Base-by-base conservation (phyloP, 2,329 filamentous ascomycete species). In the Chrysosporium keratinophilum region DNA sequence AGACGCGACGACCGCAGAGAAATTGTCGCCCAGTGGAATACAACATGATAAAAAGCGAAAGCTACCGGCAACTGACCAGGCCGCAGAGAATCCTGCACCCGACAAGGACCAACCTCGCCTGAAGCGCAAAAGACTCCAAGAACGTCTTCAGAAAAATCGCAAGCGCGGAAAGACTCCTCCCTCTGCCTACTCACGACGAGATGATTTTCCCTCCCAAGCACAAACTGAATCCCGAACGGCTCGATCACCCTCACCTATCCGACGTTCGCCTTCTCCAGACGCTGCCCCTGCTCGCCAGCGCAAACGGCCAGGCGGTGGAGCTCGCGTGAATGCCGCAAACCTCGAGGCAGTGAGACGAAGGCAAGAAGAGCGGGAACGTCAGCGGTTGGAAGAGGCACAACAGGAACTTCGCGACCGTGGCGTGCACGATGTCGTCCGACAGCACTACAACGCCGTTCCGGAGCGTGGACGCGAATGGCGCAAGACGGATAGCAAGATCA, bases 381-480 rank as follows among this genome's bases (percentile, higher is more conserved):
- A 70, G 40, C 63, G 66, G 54, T 63, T 66, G 56, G 65, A 67
- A 50, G 70, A 72, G 44, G 67, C 68, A 1, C 62, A 68, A 57
- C 64, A 61, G 20, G 61, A 55, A 34, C 63, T 67, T 12, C 65
- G 65, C 34, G 71, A 71, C 28, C 72, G 83, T 48, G 83, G 83
- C 42, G 82, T 88, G 41, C 83, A 90, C 62, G 88, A 97, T 64
- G 84, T 95, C 6, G 93, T 97, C 47, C 82, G 84, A 49, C 84
- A 95, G 60, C 91, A 96, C 70, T 98, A 98, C 77, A 98, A 98
- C 70, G 84, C 87, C 37, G 91, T 97, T 0, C 91, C 91, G 0
- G 87, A 98, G 73, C 82, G 90, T 31, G 93, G 93, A 11, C 82
- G 91, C 52, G 89, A 96, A 64, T 98, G 93, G 91, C 82, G 93